Base-by-base conservation (phyloP, 257 asterid species). In the Datura wrightii region DNA sequence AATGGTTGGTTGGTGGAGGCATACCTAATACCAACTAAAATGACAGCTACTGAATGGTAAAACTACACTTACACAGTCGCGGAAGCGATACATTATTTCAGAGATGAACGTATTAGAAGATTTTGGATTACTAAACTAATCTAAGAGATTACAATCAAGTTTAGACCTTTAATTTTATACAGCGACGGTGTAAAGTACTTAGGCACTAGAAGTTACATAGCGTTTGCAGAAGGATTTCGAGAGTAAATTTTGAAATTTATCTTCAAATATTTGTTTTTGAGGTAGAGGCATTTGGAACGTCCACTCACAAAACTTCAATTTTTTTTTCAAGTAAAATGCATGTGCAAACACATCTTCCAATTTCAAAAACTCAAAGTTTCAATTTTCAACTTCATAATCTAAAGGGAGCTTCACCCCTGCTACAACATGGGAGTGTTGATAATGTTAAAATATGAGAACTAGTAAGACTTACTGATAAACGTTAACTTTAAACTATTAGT, bases 11-110 rank as follows among this genome's bases (percentile, higher is more conserved):
- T 74, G 44, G 60, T 48, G 42, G 31, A 78, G 63, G 63, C 60
- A 78, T 52, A 78, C 82, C 82, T 78, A 78, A 78, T 14, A 14
- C 82, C 82, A 78, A 34, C 82, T 52, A 78, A 14, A 52, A 14
- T 34, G 63, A 78, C 82, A 78, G 63, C 63, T 52, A 78, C 58
- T 41, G 79, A 15, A 70, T 18, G 36, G 34, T 31, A 78, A 78
- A 15, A 14, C 48, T 52, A 52, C 48, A 52, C 82, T 52, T 6
- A 76, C 15, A 78, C 82, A 34, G 48, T 52, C 3, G 82, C 2
- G 59, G 11, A 67, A 50, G 62, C 31, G 8, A 52, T 2, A 34
- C 63, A 78, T 34, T 4, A 76, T 14, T 24, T 31, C 62, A 31
- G 62, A 52, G 46, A 50, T 76, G 62, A 76, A 76, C 31, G 42